These are phyloP conservation scores for Abelmoschus esculentus DNA, from an alignment of 345 rosid species.

Conservation along the genomic window DNA sequence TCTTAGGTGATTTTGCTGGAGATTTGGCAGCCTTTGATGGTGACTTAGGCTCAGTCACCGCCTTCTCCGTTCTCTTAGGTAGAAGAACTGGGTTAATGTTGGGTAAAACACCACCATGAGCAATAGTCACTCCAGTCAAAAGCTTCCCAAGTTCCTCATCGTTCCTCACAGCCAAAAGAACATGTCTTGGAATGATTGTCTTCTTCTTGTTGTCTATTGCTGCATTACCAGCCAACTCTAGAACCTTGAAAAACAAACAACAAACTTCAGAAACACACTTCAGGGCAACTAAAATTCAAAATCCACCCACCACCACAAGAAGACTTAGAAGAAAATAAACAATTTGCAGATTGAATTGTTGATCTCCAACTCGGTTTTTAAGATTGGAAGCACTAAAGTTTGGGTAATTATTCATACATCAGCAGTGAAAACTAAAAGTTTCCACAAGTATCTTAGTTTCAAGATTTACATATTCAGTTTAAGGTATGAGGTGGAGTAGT, in stretches of 20 bases:
- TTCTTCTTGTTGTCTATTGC: slow-evolving; percentile 73
- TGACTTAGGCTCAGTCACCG: slow-evolving; percentile 47
- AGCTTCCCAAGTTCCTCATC: slow-evolving; percentile 68
- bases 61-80: slow-evolving; percentile 49
- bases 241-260: slow-evolving; percentile 29
- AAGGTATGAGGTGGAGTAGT: too few relatives aligned
- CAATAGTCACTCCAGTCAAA: slow-evolving; percentile 61
- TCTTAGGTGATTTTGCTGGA: slow-evolving; percentile 64
- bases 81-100: slow-evolving; percentile 66
- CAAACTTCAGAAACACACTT: too few relatives aligned
- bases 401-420: too few relatives aligned
- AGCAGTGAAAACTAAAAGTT: too few relatives aligned
- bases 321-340: too few relatives aligned
- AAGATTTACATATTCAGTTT: too few relatives aligned
- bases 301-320: too few relatives aligned
- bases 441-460: too few relatives aligned
- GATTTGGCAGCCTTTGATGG: slow-evolving; percentile 64
- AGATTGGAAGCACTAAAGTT: too few relatives aligned
- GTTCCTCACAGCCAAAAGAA: slow-evolving; percentile 58
- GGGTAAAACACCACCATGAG: slow-evolving; percentile 74
- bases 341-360: too few relatives aligned
- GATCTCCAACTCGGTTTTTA: too few relatives aligned
- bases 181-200: slow-evolving; percentile 60
- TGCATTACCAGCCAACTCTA: slow-evolving; percentile 71
- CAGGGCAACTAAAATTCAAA: neutral